These are phyloP conservation scores for Cytospora leucostoma DNA, from an alignment of 2,329 filamentous ascomycete species.

Conservation along the genomic window DNA sequence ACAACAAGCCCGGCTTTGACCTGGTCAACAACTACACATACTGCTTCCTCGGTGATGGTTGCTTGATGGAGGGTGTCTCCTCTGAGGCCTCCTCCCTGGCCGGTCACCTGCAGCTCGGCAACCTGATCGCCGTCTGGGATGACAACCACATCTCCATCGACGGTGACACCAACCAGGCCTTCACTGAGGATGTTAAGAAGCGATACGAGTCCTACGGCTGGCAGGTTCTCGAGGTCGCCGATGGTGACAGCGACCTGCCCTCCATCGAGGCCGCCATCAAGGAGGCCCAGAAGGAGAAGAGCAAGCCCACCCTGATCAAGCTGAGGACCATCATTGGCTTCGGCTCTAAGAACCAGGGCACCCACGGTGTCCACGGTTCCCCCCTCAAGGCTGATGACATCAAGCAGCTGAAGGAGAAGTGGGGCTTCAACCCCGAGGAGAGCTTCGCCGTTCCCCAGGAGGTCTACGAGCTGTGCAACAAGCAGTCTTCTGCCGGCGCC, in stretches of 20 bases:
- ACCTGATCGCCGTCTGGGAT: slow-evolving; percentile 95
- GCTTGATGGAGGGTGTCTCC: slow-evolving; percentile 97
- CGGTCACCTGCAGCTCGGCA: slow-evolving; percentile 95
- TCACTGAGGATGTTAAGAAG: slow-evolving; percentile 95
- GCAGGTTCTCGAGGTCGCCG: slow-evolving; percentile 81
- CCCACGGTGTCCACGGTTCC: slow-evolving; percentile 93
- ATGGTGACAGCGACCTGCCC: slow-evolving; percentile 87
- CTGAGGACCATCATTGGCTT: slow-evolving; percentile 96
- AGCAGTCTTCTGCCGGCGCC: slow-evolving; percentile 82
- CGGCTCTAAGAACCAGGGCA: slow-evolving; percentile 90
- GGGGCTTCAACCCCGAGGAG: slow-evolving; percentile 94
- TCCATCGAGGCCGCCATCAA: slow-evolving; percentile 86
- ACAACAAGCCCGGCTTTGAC: slow-evolving; percentile 95
- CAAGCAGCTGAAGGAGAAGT: slow-evolving; percentile 90
- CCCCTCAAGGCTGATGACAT: slow-evolving; percentile 93
- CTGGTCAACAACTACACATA: slow-evolving; percentile 97
- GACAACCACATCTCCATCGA: slow-evolving; percentile 98
- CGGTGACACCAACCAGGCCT: slow-evolving; percentile 91
- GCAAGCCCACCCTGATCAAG: slow-evolving; percentile 98
- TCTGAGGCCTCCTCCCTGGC: slow-evolving; percentile 89
- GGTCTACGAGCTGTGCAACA: slow-evolving; percentile 88
- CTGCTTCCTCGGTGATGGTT: slow-evolving; percentile 95
- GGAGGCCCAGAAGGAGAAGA: slow-evolving; percentile 80
- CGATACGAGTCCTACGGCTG: slow-evolving; percentile 97
- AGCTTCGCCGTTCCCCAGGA: slow-evolving; percentile 90